Evolutionary conservation across 495 filamentous ascomycete genomes (phyloP).

Genomic region (Penicillium herquei): DNA sequence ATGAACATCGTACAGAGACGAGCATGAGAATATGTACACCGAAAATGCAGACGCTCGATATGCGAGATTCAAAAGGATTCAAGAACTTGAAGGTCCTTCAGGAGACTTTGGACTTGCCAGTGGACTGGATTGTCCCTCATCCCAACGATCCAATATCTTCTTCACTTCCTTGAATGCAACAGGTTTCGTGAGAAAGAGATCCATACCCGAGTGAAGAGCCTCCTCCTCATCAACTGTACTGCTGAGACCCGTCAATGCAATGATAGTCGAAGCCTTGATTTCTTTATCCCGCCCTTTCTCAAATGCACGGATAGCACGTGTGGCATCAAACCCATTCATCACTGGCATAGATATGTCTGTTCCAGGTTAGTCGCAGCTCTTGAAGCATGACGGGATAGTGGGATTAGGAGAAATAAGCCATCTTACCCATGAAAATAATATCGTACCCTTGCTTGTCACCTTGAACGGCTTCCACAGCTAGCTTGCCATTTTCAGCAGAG

Average conservation of each 20-base stretch:
- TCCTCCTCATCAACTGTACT: constrained; percentile 60
- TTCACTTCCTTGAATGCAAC: constrained; percentile 51
- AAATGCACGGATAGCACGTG: constrained; percentile 58
- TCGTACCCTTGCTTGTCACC: constrained; percentile 38
- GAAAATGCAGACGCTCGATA: no score
- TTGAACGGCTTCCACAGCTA: constrained; percentile 48
- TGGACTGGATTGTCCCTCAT: constrained; percentile 5
- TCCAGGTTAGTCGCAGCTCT: not conserved
- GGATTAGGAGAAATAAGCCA: no score
- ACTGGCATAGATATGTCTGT: constrained; percentile 70
- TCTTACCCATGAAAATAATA: constrained; percentile 50
- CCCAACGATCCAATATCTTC: constrained; percentile 44
- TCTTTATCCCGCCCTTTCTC: constrained; percentile 42
- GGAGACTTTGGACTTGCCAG: no score
- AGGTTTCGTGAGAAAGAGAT: constrained; percentile 71
- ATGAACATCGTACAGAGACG: no score
- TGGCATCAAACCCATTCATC: constrained; percentile 70
- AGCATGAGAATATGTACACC: no score
- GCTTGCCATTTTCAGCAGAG: constrained; percentile 49
- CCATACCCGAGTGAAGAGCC: constrained; percentile 62
- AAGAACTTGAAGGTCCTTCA: no score
- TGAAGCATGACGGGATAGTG: not conserved
- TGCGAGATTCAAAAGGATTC: no score
- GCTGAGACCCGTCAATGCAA: constrained; percentile 68
- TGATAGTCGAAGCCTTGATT: constrained; percentile 47